Percentiles rank a stretch among this genome's conserved stretches.
phyloP scores from a whole-genome alignment of 2,329 filamentous ascomycete species.

The Ophiosphaerella korrae region DNA sequence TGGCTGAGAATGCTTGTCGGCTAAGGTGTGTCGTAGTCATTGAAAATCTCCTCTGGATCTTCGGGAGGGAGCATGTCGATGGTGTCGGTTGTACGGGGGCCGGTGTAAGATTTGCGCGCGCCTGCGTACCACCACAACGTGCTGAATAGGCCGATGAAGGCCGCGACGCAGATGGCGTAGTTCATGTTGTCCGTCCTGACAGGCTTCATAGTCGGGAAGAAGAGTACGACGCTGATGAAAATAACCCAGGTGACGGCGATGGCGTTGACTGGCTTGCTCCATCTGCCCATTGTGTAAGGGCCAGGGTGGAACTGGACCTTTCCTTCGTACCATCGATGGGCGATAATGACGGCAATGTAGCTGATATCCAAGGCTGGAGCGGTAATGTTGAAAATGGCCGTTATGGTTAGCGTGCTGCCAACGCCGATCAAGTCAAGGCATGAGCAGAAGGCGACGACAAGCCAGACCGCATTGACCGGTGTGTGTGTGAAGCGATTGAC shows the following conservation, averaged over 20 bases:
- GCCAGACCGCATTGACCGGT: constrained; percentile 67
- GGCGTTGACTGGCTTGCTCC: constrained; percentile 61
- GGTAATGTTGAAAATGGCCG: constrained; percentile 55
- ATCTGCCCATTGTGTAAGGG: constrained; percentile 62
- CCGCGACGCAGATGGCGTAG: constrained; percentile 54
- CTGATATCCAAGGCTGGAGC: constrained; percentile 57
- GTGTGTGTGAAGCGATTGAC: constrained; percentile 62
- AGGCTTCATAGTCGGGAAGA: constrained; percentile 53
- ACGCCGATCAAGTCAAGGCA: constrained; percentile 59
- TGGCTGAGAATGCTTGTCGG: neutral
- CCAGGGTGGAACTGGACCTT: constrained; percentile 61
- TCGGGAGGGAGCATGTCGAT: constrained; percentile 50
- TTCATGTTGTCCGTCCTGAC: constrained; percentile 55
- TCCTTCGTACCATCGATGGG: constrained; percentile 60
- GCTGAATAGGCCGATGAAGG: constrained; percentile 56
- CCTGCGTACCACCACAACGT: constrained; percentile 52
- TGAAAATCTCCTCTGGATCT: constrained; percentile 47
- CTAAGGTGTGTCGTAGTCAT: constrained; percentile 40
- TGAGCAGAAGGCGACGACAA: constrained; percentile 63
- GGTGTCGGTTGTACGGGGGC: constrained; percentile 62
- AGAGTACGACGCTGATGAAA: constrained; percentile 67
- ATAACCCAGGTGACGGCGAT: constrained; percentile 65
- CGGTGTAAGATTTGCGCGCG: constrained; percentile 59
- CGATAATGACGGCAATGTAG: constrained; percentile 66
- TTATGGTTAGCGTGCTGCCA: constrained; percentile 57